These are phyloP conservation scores for Erodium trifolium DNA, from an alignment of 441 rosid species.

Conservation along the genomic window DNA sequence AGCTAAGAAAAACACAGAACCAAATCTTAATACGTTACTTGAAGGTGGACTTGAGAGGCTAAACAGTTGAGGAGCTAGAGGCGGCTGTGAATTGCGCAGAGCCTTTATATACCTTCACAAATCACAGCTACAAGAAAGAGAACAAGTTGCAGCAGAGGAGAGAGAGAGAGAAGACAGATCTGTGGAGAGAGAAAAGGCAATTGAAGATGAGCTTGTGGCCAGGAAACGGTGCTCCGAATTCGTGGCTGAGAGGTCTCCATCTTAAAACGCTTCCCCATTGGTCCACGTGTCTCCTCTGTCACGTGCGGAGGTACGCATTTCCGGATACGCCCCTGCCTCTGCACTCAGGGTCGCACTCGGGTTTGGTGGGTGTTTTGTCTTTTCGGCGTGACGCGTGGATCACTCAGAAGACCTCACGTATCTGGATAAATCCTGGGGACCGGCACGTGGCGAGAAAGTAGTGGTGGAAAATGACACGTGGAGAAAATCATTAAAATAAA, in stretches of 20 bases:
- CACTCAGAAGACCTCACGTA: not conserved
- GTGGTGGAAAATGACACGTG: not conserved
- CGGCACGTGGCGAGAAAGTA: not conserved
- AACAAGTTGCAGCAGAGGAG: not conserved
- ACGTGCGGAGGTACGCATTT: not conserved
- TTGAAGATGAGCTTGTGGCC: not conserved
- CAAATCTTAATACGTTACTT: no score
- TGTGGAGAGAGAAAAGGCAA: not conserved
- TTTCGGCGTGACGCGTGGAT: not conserved
- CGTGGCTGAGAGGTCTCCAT: constrained; percentile 40
- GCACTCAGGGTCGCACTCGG: no score
- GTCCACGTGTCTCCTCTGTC: constrained; percentile 19
- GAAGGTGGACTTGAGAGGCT: no score
- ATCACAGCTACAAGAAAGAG: no score
- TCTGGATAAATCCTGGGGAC: not conserved
- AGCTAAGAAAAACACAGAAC: no score
- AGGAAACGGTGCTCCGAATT: constrained; percentile 17
- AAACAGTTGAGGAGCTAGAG: not conserved
- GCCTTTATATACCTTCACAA: not conserved
- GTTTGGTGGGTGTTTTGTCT: not conserved
- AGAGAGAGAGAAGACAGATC: no score
- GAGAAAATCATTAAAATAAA: not conserved
- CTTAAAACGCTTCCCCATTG: constrained; percentile 25
- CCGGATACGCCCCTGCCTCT: not conserved
- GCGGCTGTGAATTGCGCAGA: not conserved